Evolutionary conservation across 2,329 filamentous ascomycete genomes (phyloP), one percentile per base, ranked within the genome.

Genomic region (Aschersonia sp.): DNA sequence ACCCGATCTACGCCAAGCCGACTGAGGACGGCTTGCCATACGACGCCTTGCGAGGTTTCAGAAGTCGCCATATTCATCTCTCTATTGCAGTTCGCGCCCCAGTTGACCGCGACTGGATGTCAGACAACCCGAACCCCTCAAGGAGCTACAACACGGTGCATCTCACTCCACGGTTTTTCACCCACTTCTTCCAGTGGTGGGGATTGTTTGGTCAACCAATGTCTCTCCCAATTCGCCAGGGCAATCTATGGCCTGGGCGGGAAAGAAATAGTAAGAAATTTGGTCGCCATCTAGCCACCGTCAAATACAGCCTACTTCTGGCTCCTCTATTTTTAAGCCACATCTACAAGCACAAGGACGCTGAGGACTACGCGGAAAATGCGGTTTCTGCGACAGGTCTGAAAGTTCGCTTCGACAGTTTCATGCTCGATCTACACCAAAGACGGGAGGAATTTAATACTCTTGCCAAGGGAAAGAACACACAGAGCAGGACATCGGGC

Each of bases 231-330:
- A 84, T 98, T 49, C 86, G 92, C 1, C 94, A 98, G 68, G 92
- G 92, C 12, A 76, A 78, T 44, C 73, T 98, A 4, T 98, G 89
- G 81, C 90, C 89, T 5, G 88, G 87, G 0, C 77, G 88, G 30
- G 92, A 96, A 56, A 96, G 95, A 70, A 92, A 87, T 43, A 96
- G 87, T 71, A 98, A 98, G 68, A 98, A 98, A 62, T 98, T 98
- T 62, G 90, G 90, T 11, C 79, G 92, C 45, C 94, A 98, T 65
- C 70, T 98, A 52, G 90, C 88, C n/a, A 98, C 94, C 7, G 89
- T 98, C 71, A 98, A 98, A 70, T 97, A 97, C 68, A 96, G 90
- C 52, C 69, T 98, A 29, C 74, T 97, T 4, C 71, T 98, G 12
- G 94, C 92, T 2, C 92, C 92, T 0, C 69, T 98, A 2, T 98